Conservation (phyloP, 2,329 filamentous ascomycete species). For the Graphilbum sp. region DNA sequence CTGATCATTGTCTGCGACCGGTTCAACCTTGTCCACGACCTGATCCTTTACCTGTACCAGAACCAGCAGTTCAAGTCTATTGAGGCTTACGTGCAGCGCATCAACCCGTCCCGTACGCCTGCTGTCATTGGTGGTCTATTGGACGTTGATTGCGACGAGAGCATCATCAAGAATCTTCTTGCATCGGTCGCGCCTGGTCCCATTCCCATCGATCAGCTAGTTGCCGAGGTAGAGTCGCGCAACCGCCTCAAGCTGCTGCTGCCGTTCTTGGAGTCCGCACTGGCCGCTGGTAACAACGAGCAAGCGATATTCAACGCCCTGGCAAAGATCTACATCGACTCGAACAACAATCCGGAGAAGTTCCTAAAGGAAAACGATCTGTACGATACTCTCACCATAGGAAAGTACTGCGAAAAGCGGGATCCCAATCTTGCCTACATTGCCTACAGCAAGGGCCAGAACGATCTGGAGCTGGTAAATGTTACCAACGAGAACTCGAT, state of each 20-base stretch:
- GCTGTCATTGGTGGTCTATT: constrained; percentile 85
- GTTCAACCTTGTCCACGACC: constrained; percentile 97
- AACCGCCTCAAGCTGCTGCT: constrained; percentile 91
- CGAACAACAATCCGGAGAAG: constrained; percentile 93
- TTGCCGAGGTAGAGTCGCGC: constrained; percentile 83
- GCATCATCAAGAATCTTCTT: constrained; percentile 84
- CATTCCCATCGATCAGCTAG: constrained; percentile 88
- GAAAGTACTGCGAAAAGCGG: constrained; percentile 98
- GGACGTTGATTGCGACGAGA: constrained; percentile 94
- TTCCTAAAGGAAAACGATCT: constrained; percentile 96
- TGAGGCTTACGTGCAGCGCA: constrained; percentile 91
- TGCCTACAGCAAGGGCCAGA: constrained; percentile 90
- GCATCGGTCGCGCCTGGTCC: constrained; percentile 67
- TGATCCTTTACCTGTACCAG: constrained; percentile 94
- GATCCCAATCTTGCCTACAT: constrained; percentile 93
- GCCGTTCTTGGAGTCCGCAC: constrained; percentile 86
- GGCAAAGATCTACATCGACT: constrained; percentile 98
- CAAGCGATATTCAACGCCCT: constrained; percentile 94
- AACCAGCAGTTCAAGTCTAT: constrained; percentile 99
- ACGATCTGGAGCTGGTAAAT: constrained; percentile 90
- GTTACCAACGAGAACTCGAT: constrained; percentile 99
- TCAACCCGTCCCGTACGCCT: constrained; percentile 82
- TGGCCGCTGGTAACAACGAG: constrained; percentile 83
- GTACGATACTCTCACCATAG: constrained; percentile 81
- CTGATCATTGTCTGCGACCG: constrained; percentile 97